These are phyloP conservation scores for Talaromyces sp. DNA, from an alignment of 2,329 filamentous ascomycete genomes.

Conservation along the genomic window DNA sequence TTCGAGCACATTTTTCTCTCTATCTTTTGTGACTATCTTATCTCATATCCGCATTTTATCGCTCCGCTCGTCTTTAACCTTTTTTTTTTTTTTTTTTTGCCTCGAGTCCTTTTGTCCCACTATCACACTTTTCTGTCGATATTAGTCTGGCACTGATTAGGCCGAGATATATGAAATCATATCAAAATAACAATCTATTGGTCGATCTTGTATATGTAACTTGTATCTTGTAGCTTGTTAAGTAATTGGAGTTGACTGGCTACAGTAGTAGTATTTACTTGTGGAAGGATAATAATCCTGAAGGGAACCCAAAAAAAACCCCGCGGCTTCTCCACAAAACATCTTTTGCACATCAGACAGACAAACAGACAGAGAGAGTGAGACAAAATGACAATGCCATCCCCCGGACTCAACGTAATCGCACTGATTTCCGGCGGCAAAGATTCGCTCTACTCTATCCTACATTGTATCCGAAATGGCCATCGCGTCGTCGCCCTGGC, in stretches of 20 bases:
- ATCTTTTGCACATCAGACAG: background rate
- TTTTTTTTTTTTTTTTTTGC: constrained; percentile 1
- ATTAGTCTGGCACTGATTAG: constrained; percentile 1
- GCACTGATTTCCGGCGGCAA: constrained; percentile 94
- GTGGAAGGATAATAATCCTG: no score
- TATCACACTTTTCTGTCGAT: background rate
- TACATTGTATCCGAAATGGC: constrained; percentile 83
- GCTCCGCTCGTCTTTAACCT: background rate
- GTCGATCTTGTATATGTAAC: background rate
- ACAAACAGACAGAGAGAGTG: background rate
- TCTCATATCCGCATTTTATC: constrained; percentile 5
- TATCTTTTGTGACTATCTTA: background rate
- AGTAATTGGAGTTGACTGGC: background rate
- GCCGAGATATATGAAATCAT: background rate
- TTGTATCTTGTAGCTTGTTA: background rate
- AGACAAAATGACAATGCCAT: constrained; percentile 27
- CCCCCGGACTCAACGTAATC: constrained; percentile 63
- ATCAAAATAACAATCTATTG: background rate
- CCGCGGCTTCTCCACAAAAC: background rate
- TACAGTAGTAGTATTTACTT: background rate
- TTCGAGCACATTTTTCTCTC: constrained; percentile 14
- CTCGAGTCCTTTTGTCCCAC: background rate
- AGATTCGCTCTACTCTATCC: constrained; percentile 88
- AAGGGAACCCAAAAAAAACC: background rate
- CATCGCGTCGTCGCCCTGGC: constrained; percentile 83